Base-by-base conservation (phyloP, 164 flowering plant species). In the Warburgia ugandensis region DNA sequence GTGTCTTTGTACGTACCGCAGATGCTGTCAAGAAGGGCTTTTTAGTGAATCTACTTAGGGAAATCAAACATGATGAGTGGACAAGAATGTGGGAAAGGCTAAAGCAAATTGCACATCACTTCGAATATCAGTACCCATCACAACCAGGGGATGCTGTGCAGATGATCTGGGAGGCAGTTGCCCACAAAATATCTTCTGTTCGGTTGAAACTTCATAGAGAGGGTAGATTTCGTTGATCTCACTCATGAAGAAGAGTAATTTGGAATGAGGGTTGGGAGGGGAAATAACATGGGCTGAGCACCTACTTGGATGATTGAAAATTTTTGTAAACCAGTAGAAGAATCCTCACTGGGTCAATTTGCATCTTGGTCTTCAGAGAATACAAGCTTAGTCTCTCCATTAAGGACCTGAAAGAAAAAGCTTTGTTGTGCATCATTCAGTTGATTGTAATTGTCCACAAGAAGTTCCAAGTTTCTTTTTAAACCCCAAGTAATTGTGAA, bases 151-250 rank as follows among this genome's bases (percentile, higher is more conserved):
- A 88, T 68, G 86, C 95, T 30, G 79, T 87, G 50, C 77, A 91
- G 49, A 87, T 91, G 96, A 83, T 81, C 36, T 91, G 98, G 98
- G 59, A 68, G 54, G 84, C 82, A 13, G 73, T 81, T 56, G 61
- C 73, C 3, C 78, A 68, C 1, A 86, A 78, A 69, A 54, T 58
- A 7, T 60, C 76, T 29, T 50, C 68, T 14, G 54, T 59, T 42
- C 63, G 29, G n/a, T 51, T 53, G 25, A 64, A 61, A 25, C 44
- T 48, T 51, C 75, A 78, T 63, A 66, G 73, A 58, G 62, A 52
- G 50, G 75, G 73, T 27, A 72, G 84, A 54, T 80, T 72, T 49
- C 46, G 27, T 22, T 71, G 61, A 58, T 67, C 68, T 46, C 59
- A 64, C 53, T 41, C 41, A 49, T 45, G 56, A 25, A 21, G 38